Conservation (phyloP, 306 rosid species). For the Quercus aquifolioides region DNA sequence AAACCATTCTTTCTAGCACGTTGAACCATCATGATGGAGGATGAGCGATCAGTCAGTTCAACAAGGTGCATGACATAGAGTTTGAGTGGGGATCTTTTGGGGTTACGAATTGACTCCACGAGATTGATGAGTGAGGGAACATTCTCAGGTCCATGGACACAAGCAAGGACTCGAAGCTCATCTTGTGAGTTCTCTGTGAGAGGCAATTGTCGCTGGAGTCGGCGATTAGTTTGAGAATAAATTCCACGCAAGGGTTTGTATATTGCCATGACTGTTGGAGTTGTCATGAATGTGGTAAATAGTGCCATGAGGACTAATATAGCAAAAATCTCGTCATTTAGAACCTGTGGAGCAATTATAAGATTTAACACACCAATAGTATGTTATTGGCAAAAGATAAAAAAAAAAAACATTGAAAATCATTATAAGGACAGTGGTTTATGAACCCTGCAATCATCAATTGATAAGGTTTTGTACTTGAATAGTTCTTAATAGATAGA, state of each 20-base stretch:
- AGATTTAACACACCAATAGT: not conserved
- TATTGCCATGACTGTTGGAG: constrained; percentile 33
- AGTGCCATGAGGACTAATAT: constrained; percentile 43
- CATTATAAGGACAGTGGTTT: too few species aligned
- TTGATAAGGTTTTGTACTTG: too few species aligned
- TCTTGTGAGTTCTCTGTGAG: constrained; percentile 17
- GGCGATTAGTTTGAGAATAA: not conserved
- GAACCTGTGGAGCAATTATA: constrained; percentile 19
- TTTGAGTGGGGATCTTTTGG: constrained; percentile 16
- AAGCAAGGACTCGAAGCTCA: constrained; percentile 38
- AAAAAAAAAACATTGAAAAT: not conserved
- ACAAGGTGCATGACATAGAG: constrained; percentile 38
- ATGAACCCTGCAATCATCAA: too few species aligned
- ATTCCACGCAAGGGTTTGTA: constrained; percentile 22
- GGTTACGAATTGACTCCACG: constrained; percentile 28
- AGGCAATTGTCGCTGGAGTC: not conserved
- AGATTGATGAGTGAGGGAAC: constrained; percentile 31
- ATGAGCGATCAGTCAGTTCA: constrained; percentile 37
- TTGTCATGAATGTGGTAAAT: constrained; percentile 45
- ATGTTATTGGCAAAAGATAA: not conserved
- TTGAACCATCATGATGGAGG: constrained; percentile 49
- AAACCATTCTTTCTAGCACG: constrained; percentile 30
- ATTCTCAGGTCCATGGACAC: constrained; percentile 34
- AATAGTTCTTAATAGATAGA: too few species aligned
- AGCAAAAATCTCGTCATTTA: constrained; percentile 39